Evolutionary conservation across 257 asterid genomes (phyloP), one percentile per base, ranked within the genome.

Genomic region (Primulina huaijiensis): DNA sequence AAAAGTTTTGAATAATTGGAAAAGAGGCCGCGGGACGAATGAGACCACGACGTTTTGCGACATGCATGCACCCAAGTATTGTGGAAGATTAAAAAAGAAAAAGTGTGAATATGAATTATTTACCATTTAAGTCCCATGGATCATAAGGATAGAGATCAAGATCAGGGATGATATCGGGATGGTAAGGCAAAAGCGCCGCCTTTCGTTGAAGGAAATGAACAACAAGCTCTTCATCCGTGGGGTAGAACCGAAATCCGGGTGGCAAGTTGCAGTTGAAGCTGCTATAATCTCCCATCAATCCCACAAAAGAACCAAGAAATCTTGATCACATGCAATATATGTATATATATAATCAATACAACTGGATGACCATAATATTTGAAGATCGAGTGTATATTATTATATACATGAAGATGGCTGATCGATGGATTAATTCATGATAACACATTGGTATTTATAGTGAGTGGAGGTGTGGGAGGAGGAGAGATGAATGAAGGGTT

Each of bases 141-240:
- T 94, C 97, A 50, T 88, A 85, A 17, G 97, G 97, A 76, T 79
- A 79, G 58, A 94, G 96, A 38, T 88, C 95, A 46, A 94, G 99
- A 72, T 94, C 99, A 1, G 99, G 99, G 87, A 94, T 94, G 82
- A 94, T 83, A 9, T 94, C 96, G 0, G 97, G 97, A 67, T 91
- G 88, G 77, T 90, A 89, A 23, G 99, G 99, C 1, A 90, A 78
- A 56, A 85, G 86, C 31, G 95, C 77, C n/a, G 85, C 92, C 78
- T 86, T 93, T 3, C 99, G 95, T 33, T 86, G 95, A 78, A 94
- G 99, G 90, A 94, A 94, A 71, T 94, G 99, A 71, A 89, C 97
- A 2, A 94, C 92, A 1, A 94, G 90, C 77, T 94, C 99, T 77
- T 91, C 97, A 27, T 94, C 97, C 0, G 96, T 81, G 5, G 99